Percentiles rank a stretch among this genome's conserved stretches.
Evolutionary conservation across 2,329 filamentous ascomycete species (phyloP).

Genomic region (Cladophialophora psammophila): DNA sequence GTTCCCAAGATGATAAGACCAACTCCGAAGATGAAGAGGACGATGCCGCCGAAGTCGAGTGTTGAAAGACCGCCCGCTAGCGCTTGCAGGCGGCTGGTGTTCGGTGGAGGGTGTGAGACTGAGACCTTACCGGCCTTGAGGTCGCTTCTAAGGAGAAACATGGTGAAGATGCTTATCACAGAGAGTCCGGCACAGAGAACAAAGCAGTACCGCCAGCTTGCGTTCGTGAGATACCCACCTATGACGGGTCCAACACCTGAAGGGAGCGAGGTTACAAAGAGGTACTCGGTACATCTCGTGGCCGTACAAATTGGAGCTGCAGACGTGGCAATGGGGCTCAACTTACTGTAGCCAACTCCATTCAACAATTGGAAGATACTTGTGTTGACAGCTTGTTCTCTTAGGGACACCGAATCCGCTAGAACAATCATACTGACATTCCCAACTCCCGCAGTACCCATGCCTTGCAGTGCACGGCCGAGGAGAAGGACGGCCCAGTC

Average conservation of each 20-base stretch:
- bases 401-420: slow-evolving; percentile 58
- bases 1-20: slow-evolving; percentile 56
- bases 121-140: slow-evolving; percentile 58
- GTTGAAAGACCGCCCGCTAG: slow-evolving; percentile 61
- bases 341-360: slow-evolving; percentile 63
- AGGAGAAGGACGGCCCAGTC: slow-evolving; percentile 59
- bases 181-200: slow-evolving; percentile 33
- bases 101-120: slow-evolving; percentile 19
- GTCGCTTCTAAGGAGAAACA: slow-evolving; percentile 63
- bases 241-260: slow-evolving; percentile 64
- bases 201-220: slow-evolving; percentile 72
- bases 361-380: slow-evolving; percentile 67
- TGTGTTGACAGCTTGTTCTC: slow-evolving; percentile 69
- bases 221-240: slow-evolving; percentile 62
- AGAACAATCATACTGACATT: slow-evolving; percentile 61
- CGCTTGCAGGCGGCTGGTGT: slow-evolving; percentile 39
- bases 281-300: not conserved
- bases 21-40: slow-evolving; percentile 53
- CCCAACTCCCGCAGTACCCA: slow-evolving; percentile 63
- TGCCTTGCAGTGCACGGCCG: slow-evolving; percentile 59
- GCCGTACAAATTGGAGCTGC: not conserved
- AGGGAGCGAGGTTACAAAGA: slow-evolving; percentile 12
- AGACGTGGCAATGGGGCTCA: not conserved
- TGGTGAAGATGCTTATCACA: slow-evolving; percentile 47
- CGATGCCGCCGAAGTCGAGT: slow-evolving; percentile 57